phyloP scores from a whole-genome alignment of 176 grass and related monocot species.

The Elymus sibiricus region DNA sequence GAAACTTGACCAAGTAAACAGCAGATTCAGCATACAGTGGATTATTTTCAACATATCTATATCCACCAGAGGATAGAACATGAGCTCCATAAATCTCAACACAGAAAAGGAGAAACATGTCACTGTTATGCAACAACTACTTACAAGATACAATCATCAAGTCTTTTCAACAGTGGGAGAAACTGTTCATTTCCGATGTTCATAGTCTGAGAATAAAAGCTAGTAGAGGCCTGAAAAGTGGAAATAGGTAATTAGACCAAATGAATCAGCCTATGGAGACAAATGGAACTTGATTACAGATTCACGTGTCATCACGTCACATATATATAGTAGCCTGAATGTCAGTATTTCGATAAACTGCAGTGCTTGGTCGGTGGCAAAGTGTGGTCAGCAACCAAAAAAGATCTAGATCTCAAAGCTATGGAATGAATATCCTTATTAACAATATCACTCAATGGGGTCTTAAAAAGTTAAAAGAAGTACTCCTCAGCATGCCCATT shows the following conservation, averaged over 20 bases:
- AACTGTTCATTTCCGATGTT: conserved; percentile 77
- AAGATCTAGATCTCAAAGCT: neutral
- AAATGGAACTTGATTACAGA: conserved; percentile 4
- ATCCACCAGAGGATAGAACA: conserved; percentile 21
- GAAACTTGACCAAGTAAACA: conserved; percentile 98
- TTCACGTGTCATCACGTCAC: conserved; percentile 2
- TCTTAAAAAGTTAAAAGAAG: neutral
- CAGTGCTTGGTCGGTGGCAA: neutral
- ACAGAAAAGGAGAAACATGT: conserved; percentile 15
- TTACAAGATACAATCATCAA: conserved; percentile 99
- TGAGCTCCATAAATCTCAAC: conserved; percentile 6
- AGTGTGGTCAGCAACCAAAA: neutral
- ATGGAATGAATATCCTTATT: neutral
- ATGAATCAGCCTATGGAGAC: conserved; percentile 7
- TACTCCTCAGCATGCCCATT: neutral
- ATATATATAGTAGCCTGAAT: neutral
- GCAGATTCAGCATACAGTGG: conserved; percentile 95
- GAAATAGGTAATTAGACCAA: neutral
- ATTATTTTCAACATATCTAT: conserved; percentile 94
- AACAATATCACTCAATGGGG: neutral
- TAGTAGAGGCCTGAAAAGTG: conserved; percentile 69
- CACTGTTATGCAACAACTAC: conserved; percentile 24
- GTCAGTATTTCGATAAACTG: conserved; percentile 3
- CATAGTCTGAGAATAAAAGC: conserved; percentile 93
- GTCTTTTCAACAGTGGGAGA: conserved; percentile 87